Percentiles rank a stretch among this genome's conserved stretches.
phyloP scores from a whole-genome alignment of 768 basidiomycete genomes.

The Leccinum subtestaceum region DNA sequence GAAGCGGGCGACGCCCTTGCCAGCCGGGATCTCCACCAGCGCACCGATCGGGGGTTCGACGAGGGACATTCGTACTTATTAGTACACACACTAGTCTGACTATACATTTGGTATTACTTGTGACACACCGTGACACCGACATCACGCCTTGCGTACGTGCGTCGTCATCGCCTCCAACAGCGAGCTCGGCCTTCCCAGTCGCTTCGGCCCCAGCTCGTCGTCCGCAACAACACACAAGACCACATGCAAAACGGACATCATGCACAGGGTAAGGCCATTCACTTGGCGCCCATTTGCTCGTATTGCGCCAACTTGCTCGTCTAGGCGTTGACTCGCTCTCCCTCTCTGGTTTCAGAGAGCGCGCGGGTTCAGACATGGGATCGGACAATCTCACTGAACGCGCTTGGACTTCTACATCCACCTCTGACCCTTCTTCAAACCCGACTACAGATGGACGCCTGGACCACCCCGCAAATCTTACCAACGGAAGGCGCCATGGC shows the following conservation, averaged over 20 bases:
- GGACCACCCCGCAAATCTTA: conserved; percentile 31
- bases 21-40: conserved; percentile 76
- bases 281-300: background rate
- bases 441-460: conserved; percentile 32
- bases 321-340: conserved; percentile 20
- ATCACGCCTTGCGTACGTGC: conserved; percentile 5
- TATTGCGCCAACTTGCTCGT: conserved; percentile 4
- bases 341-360: conserved; percentile 16
- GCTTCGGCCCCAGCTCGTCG: conserved; percentile 5
- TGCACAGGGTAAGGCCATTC: conserved; percentile 20
- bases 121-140: conserved; percentile 7
- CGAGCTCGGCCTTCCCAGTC: background rate
- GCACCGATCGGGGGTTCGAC: conserved; percentile 59
- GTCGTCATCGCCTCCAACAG: conserved; percentile 11
- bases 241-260: conserved; percentile 33
- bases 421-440: conserved; percentile 48
- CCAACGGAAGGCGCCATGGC: conserved; percentile 36
- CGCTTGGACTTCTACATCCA: conserved; percentile 46
- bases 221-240: background rate
- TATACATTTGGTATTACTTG: background rate
- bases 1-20: conserved; percentile 85
- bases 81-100: background rate
- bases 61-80: conserved; percentile 32
- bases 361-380: conserved; percentile 31
- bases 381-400: conserved; percentile 58